These are phyloP conservation scores for Harrya chromipes DNA, from an alignment of 768 basidiomycete species.

Conservation along the genomic window DNA sequence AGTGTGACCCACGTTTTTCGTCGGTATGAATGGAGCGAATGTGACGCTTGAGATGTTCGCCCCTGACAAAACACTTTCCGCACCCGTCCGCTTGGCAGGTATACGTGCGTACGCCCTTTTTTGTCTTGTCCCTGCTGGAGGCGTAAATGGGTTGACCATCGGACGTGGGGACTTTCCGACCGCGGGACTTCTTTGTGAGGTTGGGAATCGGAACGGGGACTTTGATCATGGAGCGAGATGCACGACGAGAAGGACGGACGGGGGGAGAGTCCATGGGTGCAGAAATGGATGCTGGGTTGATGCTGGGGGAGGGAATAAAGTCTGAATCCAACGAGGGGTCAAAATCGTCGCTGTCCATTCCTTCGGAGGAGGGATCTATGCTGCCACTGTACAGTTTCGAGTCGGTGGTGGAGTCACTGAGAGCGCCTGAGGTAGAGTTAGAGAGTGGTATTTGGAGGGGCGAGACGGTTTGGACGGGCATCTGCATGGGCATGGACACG, in stretches of 20 bases:
- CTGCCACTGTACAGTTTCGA: neutral
- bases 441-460: conserved; percentile 5
- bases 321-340: conserved; percentile 26
- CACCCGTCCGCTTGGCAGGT: conserved; percentile 70
- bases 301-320: conserved; percentile 11
- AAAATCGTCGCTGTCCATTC: conserved; percentile 19
- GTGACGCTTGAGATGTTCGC: conserved; percentile 82
- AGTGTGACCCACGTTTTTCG: conserved; percentile 68
- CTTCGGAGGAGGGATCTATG: conserved; percentile 9
- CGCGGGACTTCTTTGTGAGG: conserved; percentile 48
- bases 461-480: neutral
- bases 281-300: conserved; percentile 12
- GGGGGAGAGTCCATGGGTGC: neutral
- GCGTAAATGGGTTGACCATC: conserved; percentile 19
- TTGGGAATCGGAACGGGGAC: conserved; percentile 47
- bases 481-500: neutral
- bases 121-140: conserved; percentile 31
- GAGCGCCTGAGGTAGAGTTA: neutral
- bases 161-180: conserved; percentile 46
- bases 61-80: conserved; percentile 74
- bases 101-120: conserved; percentile 45
- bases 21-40: conserved; percentile 77
- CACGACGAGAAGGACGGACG: conserved; percentile 21
- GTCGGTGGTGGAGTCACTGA: conserved; percentile 1
- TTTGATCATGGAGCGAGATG: conserved; percentile 22